Evolutionary conservation across 495 filamentous ascomycete species (phyloP), one percentile per base, ranked within the genome.

Genomic region (Penicillium goetzii): DNA sequence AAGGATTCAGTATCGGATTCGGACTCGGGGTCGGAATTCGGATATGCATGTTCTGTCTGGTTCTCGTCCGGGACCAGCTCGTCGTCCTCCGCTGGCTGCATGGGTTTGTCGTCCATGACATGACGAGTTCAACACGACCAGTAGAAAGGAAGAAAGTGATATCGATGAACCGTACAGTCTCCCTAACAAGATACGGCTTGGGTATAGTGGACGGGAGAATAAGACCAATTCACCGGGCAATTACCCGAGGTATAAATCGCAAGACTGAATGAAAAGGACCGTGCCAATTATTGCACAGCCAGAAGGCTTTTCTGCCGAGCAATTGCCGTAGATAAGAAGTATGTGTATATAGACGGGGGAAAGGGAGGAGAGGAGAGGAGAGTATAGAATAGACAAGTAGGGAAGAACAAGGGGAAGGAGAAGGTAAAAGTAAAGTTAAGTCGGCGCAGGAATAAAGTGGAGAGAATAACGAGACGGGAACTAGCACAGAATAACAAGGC

Each of bases 81-180:
- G 36, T 63, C 58, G 36, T 63, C 58, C 32, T 68, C 59, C 41
- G 51, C 36, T 58, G 66, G 58, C 63, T 69, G 63, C 19, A 66
- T 56, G 49, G 55, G 45, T 69, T 51, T 71, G 60, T 65, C 70
- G 45, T 71, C 72, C 74, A 74, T 76, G 66, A 70, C 74, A 76
- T 74, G 72, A 68, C 69, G 69, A 28, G 64, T 43, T 50, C 14
- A n/a, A 30, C 36, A 26, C 40, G 59, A 54, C 10, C 4, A 21
- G 14, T 17, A 30, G 36, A 30, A 53, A 32, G 36, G 15, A 36
- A 36, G 28, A 36, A 15, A 34, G 10, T n/a, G n/a, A 54, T 54
- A 34, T 19, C 25, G 23, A 11, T 50, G 30, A 23, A 23, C 30
- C 17, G 51, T 32, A 32, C 10, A 36, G 2, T 11, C 8, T 9